Conservation (phyloP, 306 rosid species). For the Lathyrus sativus region DNA sequence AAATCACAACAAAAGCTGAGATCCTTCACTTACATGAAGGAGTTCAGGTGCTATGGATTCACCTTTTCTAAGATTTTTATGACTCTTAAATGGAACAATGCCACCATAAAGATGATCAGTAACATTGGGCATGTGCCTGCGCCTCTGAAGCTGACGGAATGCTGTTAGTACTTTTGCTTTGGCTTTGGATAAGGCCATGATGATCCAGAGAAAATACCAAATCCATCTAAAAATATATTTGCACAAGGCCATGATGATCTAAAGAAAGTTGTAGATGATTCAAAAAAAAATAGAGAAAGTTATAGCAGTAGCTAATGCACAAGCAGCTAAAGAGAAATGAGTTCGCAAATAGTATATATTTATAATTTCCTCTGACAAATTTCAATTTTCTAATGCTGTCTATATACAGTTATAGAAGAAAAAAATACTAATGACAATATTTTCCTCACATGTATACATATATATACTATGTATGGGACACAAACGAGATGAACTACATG, state of each 20-base stretch:
- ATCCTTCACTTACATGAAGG: neutral
- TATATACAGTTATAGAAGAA: neutral
- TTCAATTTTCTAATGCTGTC: neutral
- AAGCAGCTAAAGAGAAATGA: neutral
- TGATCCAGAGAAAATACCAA: neutral
- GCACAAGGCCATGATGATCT: neutral
- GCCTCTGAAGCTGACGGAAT: neutral
- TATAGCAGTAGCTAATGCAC: neutral
- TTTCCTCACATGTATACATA: conserved; percentile 9
- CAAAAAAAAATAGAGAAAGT: neutral
- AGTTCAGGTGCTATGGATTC: neutral
- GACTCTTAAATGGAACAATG: neutral
- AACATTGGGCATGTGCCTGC: neutral
- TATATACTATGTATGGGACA: conserved; percentile 21
- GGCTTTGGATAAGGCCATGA: neutral
- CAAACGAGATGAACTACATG: conserved; percentile 30
- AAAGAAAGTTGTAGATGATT: no score
- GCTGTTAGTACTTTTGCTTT: neutral
- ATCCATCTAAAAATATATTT: neutral
- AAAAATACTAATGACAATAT: neutral
- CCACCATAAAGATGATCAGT: neutral
- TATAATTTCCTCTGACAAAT: neutral
- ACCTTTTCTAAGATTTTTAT: neutral
- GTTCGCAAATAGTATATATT: neutral
- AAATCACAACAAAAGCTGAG: neutral